Evolutionary conservation across 2,329 filamentous ascomycete genomes (phyloP), one percentile per base, ranked within the genome.

Genomic region (Juglanconis sp.): DNA sequence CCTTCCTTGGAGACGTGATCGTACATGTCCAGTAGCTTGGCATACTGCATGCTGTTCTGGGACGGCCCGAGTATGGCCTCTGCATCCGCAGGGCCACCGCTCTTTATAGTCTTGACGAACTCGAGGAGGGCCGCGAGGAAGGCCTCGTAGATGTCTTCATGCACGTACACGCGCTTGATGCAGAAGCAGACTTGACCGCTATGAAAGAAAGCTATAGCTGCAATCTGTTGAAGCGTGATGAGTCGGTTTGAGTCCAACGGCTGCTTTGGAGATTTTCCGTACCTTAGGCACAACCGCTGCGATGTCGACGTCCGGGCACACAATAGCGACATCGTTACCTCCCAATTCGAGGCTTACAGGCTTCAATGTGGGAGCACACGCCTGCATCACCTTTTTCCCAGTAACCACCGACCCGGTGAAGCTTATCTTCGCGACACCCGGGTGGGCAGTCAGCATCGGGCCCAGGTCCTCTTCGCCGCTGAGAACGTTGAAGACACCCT

Each of bases 41-140:
- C 11, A 56, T 77, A 85, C 68, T 87, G 85, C 81, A 85, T 84
- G 59, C 73, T 69, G 69, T 87, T 87, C 66, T 87, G 84, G 1
- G 87, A 69, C 0, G 85, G 84, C 0, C 84, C 83, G 17, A 83
- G 61, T 5, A 73, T 59, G 2, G 77, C 77, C 17, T 75, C 76
- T 4, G 46, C 17, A 47, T 60, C 53, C 4, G n/a, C 2, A 9
- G 52, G 46, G 8, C 52, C 30, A 8, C 57, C 57, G 13, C 6
- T 46, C n/a, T 80, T 80, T 59, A 68, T 68, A 5, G 47, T 61
- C 57, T 79, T 75, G 3, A 79, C 77, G 49, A 78, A 77, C 55
- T 74, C 76, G 61, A 77, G 80, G 74, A 81, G 75, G 35, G 73
- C 77, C 57, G 75, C 67, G 8, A 76, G 67, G 67, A 84, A 84